Percentiles rank a stretch among this genome's conserved stretches.
These are phyloP conservation scores for Podaxis sp. DNA, from an alignment of 768 basidiomycete species.

Conservation along the genomic window DNA sequence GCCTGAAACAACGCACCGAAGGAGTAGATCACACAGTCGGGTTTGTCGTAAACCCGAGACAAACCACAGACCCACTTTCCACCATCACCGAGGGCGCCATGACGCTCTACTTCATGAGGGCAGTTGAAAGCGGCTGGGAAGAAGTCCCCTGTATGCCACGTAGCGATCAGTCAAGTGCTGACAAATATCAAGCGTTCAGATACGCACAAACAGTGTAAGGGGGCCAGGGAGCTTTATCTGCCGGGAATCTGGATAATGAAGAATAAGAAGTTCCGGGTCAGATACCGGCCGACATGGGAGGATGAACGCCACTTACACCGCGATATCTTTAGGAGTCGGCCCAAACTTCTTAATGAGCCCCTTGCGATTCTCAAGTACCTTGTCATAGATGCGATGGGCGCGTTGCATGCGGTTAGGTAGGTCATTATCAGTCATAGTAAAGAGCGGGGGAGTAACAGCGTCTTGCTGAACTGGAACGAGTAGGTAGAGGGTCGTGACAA, in stretches of 20 bases:
- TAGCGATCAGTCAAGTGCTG: neutral
- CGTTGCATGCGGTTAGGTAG: conserved; percentile 36
- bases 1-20: conserved; percentile 38
- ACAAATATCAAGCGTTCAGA: neutral
- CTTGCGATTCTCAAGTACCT: conserved; percentile 34
- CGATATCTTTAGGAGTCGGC: conserved; percentile 42
- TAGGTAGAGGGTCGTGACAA: conserved; percentile 43
- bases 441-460: conserved; percentile 11
- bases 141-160: conserved; percentile 41
- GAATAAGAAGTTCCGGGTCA: conserved; percentile 3
- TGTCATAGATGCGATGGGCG: conserved; percentile 43
- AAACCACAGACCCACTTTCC: conserved; percentile 72
- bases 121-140: conserved; percentile 50
- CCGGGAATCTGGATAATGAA: conserved; percentile 40
- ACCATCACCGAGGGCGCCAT: conserved; percentile 57
- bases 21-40: conserved; percentile 56
- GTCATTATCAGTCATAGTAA: conserved; percentile 25
- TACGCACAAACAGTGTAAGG: conserved; percentile 54
- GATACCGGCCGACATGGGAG: neutral
- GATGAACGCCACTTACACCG: conserved; percentile 29
- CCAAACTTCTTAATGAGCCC: conserved; percentile 52
- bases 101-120: conserved; percentile 43
- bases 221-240: conserved; percentile 48
- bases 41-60: conserved; percentile 47
- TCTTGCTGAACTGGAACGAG: conserved; percentile 32